These are phyloP conservation scores for Eustoma russellianum DNA, from an alignment of 257 asterid species.

Conservation along the genomic window DNA sequence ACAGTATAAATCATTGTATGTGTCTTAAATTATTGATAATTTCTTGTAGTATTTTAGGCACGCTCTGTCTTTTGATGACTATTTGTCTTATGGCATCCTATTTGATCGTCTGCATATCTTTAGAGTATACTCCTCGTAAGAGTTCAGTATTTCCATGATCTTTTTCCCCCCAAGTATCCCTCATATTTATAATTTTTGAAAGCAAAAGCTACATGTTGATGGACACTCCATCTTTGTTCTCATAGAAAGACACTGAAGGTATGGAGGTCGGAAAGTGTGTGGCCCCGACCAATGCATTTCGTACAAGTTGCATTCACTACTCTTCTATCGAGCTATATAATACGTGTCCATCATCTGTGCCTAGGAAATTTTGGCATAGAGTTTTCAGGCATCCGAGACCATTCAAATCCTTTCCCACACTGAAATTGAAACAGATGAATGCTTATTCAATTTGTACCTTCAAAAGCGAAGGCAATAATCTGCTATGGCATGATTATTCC, in stretches of 20 bases:
- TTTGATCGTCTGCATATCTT: too few species aligned
- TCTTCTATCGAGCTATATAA: background rate
- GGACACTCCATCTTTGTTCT: constrained; percentile 1
- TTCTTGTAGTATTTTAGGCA: background rate
- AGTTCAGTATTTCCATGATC: background rate
- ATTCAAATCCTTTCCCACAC: constrained; percentile 1
- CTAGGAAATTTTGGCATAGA: constrained; percentile 3
- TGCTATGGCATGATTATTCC: constrained; percentile 14
- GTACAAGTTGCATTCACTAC: constrained; percentile 3
- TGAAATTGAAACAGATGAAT: constrained; percentile 9
- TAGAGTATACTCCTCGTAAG: too few species aligned
- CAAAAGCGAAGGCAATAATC: constrained; percentile 1
- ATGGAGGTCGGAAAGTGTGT: constrained; percentile 19
- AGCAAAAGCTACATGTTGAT: constrained; percentile 3
- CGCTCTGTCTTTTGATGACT: background rate
- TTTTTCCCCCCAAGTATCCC: background rate
- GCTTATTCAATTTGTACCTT: background rate
- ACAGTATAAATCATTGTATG: too few species aligned
- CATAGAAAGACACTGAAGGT: constrained; percentile 2
- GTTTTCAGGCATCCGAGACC: constrained; percentile 8
- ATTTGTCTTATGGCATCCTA: constrained; percentile 1
- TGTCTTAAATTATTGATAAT: background rate
- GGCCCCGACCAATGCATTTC: constrained; percentile 6
- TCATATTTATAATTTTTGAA: background rate
- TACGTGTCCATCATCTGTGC: constrained; percentile 3